These are phyloP conservation scores for Cucumis cinereus DNA, from an alignment of 306 rosid genomes.

Conservation along the genomic window DNA sequence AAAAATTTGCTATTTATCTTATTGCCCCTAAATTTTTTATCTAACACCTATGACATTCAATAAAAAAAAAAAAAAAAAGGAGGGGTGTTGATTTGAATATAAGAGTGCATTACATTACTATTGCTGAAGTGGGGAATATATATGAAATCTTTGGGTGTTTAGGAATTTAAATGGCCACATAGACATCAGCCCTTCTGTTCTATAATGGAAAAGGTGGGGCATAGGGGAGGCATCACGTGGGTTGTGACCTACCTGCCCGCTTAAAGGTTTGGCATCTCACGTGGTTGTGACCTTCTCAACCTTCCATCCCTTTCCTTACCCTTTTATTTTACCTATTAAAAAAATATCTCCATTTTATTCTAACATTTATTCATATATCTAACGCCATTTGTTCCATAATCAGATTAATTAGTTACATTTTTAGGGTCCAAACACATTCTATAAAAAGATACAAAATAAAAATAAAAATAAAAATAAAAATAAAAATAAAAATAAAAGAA, in stretches of 20 bases:
- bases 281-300: constrained; percentile 19
- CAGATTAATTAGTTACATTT: no score
- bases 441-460: no score
- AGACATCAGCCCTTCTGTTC: no score
- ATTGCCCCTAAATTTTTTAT: no score
- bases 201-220: constrained; percentile 16
- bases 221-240: constrained; percentile 73
- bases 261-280: constrained; percentile 39
- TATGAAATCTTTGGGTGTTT: not conserved
- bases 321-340: not conserved
- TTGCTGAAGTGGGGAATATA: not conserved
- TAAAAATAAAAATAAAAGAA: no score
- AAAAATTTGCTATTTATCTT: no score
- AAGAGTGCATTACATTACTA: not conserved
- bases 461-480: no score
- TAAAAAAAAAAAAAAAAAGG: no score
- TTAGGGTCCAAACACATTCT: not conserved
- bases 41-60: no score
- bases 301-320: not conserved
- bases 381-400: not conserved
- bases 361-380: not conserved
- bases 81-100: not conserved
- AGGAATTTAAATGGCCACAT: not conserved
- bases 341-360: not conserved
- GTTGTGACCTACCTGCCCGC: constrained; percentile 49